Evolutionary conservation across 2,329 filamentous ascomycete genomes (phyloP), one percentile per base, ranked within the genome.

Genomic region (Penicillium digitatum): DNA sequence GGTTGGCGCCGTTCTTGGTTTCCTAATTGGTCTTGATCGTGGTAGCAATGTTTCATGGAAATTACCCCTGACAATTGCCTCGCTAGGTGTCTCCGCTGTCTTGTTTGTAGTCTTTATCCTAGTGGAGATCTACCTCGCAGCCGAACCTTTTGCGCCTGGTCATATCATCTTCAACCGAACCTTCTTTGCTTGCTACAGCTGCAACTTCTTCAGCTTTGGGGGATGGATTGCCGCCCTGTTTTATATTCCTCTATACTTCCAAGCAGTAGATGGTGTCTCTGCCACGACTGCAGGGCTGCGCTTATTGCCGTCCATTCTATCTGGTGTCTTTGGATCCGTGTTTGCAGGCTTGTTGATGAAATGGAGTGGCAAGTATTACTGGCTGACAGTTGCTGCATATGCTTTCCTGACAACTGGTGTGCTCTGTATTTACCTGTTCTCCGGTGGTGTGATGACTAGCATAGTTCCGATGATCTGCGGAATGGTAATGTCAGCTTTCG

Each of bases 191-290:
- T 84, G 82, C 68, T 91, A 87, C 63, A 71, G 85, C 1, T 83
- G 83, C 69, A 90, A 90, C 69, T 89, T 90, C 74, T 90, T 89
- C 70, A 79, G 81, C 48, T 81, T 87, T 50, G 83, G 79, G 1
- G 85, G 81, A 14, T 82, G 78, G 76, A 70, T 85, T 44, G 80
- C 82, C 0, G 74, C 80, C 1, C 61, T 88, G 4, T 93, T 90
- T 76, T 89, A 89, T 72, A 75, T 89, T n/a, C 87, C 89, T 1
- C 76, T 93, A 2, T 90, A 87, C 72, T 89, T 88, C 72, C 89
- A 93, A 72, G 88, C 86, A 5, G 85, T 87, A 0, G 78, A 87
- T 47, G 83, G 82, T 5, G 74, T 85, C 24, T 81, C 80, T 4
- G 86, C 89, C 1, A 85, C 86, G 0, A 70, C 78, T 51, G 82